Base-by-base conservation (phyloP, 495 filamentous ascomycete species). In the Hypoxylon fragiforme region DNA sequence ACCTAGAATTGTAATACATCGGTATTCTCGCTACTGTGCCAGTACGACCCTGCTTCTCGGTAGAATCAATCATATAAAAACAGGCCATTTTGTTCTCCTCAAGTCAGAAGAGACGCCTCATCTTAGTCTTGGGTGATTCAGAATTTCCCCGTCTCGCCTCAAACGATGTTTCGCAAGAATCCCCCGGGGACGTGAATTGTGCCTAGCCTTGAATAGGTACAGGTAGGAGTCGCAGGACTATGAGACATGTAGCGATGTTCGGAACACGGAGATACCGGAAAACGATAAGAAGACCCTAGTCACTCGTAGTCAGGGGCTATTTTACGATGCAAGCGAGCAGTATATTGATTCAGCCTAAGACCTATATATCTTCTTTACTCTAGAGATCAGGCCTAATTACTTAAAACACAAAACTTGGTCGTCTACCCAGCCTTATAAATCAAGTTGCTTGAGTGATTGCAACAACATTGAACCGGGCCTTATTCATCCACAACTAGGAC, bases 101-200 rank as follows among this genome's bases (percentile, higher is more conserved):
- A 40, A 46, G 38, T 9, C 24, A 3, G 39, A 13, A 11, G 21
- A 38, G 26, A 34, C 24, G 57, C 51, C 57, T 60, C 50, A 32
- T 35, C 34, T 43, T 6, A 4, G 47, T 55, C 46, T 55, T 55
- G 57, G 51, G 46, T 60, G 57, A 60, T 61, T 61, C 57, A 61
- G 46, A n/a, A 61, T 55, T 36, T 11, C 57, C 51, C 57, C 57
- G 21, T 61, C 40, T 37, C 41, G 32, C 51, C 41, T 55, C 40
- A 46, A 55, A 13, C 24, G 45, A 31, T 32, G 57, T 61, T 61
- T 61, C 57, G 57, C 47, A 56, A 43, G 43, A 51, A 50, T 21
- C 57, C 57, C 51, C 51, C 51, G 28, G 24, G 32, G 37, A 22
- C 36, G 8, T 24, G 16, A 46, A n/a, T n/a, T n/a, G n/a, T 51